A percentile compares a stretch with the other conserved stretches of the same genome.
phyloP scores from a whole-genome alignment of 1,139 yeast species.

The Protomyces arabidopsidicola region DNA sequence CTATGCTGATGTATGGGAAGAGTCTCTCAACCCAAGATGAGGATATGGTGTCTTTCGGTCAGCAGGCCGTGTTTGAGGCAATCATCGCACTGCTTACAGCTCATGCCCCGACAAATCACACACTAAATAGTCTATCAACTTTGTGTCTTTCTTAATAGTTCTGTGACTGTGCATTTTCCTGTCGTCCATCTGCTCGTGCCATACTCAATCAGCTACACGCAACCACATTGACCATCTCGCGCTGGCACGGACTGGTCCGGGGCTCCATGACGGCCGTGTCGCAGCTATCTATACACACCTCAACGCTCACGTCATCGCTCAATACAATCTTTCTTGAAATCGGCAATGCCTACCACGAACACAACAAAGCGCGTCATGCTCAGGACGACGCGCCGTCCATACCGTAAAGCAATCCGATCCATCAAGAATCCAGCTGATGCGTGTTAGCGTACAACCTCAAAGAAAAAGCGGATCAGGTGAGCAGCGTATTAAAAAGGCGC shows the following conservation, averaged over 20 bases:
- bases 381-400: not conserved
- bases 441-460: not conserved
- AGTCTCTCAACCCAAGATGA: no score
- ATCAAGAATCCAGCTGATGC: no score
- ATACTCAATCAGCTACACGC: not conserved
- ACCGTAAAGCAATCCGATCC: not conserved
- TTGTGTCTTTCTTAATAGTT: not conserved
- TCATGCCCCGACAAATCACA: no score
- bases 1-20: no score
- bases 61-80: no score
- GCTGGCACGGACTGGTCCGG: no score
- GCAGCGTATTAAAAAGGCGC: not conserved
- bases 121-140: no score
- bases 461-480: not conserved
- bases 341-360: constrained; percentile 20
- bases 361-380: constrained; percentile 2
- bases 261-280: not conserved
- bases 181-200: not conserved
- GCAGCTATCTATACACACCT: not conserved
- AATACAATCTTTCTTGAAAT: constrained; percentile 10
- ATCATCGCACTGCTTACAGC: no score
- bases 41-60: no score
- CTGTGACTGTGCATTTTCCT: not conserved
- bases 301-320: not conserved
- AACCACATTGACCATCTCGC: no score